Evolutionary conservation across 805 yeast genomes (phyloP).

Genomic region (Naumovozyma castellii): DNA sequence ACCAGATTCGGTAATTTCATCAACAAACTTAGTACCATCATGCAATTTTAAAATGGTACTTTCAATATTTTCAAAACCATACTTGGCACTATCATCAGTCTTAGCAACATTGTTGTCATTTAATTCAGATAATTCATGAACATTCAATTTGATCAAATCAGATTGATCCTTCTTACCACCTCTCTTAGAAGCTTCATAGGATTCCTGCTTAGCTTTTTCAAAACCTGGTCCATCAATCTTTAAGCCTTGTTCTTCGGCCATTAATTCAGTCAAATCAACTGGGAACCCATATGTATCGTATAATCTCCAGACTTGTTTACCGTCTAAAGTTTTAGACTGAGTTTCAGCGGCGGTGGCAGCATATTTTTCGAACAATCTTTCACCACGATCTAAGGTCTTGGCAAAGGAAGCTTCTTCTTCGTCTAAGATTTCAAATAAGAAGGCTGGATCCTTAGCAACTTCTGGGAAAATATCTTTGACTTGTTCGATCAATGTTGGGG

Average conservation of each 20-base stretch:
- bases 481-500: constrained; percentile 87
- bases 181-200: constrained; percentile 93
- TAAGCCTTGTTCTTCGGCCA: constrained; percentile 97
- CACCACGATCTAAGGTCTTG: constrained; percentile 95
- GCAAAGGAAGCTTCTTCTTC: constrained; percentile 96
- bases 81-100: constrained; percentile 78
- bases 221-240: constrained; percentile 87
- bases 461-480: constrained; percentile 89
- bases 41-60: constrained; percentile 65
- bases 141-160: constrained; percentile 71
- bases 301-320: constrained; percentile 95
- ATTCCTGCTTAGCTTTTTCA: constrained; percentile 79
- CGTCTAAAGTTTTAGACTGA: constrained; percentile 68
- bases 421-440: constrained; percentile 79
- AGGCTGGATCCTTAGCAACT: constrained; percentile 56
- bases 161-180: constrained; percentile 55
- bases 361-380: constrained; percentile 87
- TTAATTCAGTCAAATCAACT: constrained; percentile 89
- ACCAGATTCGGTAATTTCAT: constrained; percentile 36
- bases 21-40: constrained; percentile 54
- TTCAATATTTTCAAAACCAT: constrained; percentile 57
- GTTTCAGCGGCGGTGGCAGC: constrained; percentile 73
- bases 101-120: constrained; percentile 51
- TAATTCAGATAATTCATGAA: constrained; percentile 74
- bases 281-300: constrained; percentile 99